phyloP scores from a whole-genome alignment of 2,329 filamentous ascomycete species.

The Gaeumannomyces tritici region DNA sequence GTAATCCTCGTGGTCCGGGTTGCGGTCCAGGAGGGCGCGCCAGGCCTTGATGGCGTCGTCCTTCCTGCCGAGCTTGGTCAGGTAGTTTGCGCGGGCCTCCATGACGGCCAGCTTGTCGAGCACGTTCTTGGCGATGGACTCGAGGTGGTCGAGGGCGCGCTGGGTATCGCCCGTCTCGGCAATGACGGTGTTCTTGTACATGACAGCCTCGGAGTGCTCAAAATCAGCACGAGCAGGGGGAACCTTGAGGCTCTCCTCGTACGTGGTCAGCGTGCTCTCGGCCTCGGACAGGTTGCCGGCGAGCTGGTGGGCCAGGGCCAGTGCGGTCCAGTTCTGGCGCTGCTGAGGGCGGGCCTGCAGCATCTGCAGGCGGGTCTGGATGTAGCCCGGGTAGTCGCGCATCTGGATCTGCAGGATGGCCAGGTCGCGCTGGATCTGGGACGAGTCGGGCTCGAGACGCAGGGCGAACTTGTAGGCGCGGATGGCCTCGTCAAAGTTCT shows the following conservation, averaged over 20 bases:
- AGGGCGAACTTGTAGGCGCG: slow-evolving; percentile 98
- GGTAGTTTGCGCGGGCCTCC: slow-evolving; percentile 78
- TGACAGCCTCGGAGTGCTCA: slow-evolving; percentile 84
- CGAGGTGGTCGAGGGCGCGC: slow-evolving; percentile 77
- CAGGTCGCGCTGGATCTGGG: slow-evolving; percentile 88
- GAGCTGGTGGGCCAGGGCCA: slow-evolving; percentile 88
- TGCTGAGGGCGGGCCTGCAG: slow-evolving; percentile 72
- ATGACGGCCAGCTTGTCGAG: slow-evolving; percentile 78
- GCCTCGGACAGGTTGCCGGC: slow-evolving; percentile 77
- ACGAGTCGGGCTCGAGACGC: slow-evolving; percentile 84
- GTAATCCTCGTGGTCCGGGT: slow-evolving; percentile 79
- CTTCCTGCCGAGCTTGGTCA: slow-evolving; percentile 65
- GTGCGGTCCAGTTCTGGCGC: slow-evolving; percentile 93
- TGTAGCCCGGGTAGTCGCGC: slow-evolving; percentile 88
- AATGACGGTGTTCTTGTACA: slow-evolving; percentile 95
- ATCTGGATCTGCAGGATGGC: slow-evolving; percentile 93
- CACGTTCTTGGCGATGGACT: slow-evolving; percentile 65
- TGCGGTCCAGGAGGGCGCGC: slow-evolving; percentile 70
- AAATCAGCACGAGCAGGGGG: slow-evolving; percentile 69
- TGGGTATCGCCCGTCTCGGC: slow-evolving; percentile 78
- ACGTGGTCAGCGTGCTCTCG: slow-evolving; percentile 83
- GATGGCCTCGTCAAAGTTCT: slow-evolving; percentile 98
- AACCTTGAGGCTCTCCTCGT: slow-evolving; percentile 84
- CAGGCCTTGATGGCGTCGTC: slow-evolving; percentile 79
- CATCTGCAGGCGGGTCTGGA: slow-evolving; percentile 82